Percentiles rank a stretch among this genome's conserved stretches.
Conservation (phyloP, 1,284 basidiomycete genomes). For the Malassezia equina region DNA sequence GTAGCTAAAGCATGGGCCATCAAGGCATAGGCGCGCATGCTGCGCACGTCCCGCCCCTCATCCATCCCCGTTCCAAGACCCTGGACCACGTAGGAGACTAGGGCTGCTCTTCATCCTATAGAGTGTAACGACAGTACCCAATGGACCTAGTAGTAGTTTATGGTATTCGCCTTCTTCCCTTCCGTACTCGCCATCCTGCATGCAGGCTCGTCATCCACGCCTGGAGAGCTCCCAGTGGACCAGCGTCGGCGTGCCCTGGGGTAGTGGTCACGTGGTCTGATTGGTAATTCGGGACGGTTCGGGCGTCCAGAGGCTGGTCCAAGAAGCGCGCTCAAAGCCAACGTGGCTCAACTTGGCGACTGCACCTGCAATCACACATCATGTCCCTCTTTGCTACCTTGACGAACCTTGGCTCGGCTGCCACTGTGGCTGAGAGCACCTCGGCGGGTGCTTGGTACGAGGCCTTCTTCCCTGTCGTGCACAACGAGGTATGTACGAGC, state of each 20-base stretch:
- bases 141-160: too few relatives aligned
- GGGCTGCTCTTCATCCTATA: too few relatives aligned
- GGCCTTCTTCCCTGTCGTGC: conserved; percentile 27
- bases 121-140: too few relatives aligned
- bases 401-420: conserved; percentile 4
- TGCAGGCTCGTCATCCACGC: too few relatives aligned
- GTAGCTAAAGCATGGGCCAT: too few relatives aligned
- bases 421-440: conserved; percentile 3
- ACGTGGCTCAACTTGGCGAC: conserved; percentile 6
- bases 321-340: neutral
- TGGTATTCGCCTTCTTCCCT: too few relatives aligned
- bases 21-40: too few relatives aligned
- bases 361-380: conserved; percentile 2
- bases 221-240: too few relatives aligned
- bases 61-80: too few relatives aligned
- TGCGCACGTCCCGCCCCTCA: too few relatives aligned
- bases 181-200: too few relatives aligned
- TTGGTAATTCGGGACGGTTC: conserved; percentile 21
- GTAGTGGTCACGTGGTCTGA: conserved; percentile 11
- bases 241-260: neutral
- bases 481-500: conserved; percentile 22
- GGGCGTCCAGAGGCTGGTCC: conserved; percentile 2
- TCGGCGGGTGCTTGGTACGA: conserved; percentile 24
- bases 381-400: conserved; percentile 16
- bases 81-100: too few relatives aligned